Evolutionary conservation across 2,329 filamentous ascomycete species (phyloP).

Genomic region (Xylariaceae sp.): DNA sequence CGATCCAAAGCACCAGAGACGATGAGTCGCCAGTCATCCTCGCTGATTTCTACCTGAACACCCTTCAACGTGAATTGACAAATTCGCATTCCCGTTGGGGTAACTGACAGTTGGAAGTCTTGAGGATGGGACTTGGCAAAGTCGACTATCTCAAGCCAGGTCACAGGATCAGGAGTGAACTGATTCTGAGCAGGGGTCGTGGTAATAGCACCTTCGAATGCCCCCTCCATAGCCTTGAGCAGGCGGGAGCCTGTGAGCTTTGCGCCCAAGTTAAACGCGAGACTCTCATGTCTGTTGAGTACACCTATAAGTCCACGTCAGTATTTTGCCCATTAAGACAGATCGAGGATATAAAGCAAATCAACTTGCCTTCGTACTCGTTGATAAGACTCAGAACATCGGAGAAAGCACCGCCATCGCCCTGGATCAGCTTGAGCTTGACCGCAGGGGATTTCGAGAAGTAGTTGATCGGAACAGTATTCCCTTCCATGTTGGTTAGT

Average conservation of each 20-base stretch:
- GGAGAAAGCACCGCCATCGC: conserved; percentile 61
- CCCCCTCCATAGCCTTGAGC: conserved; percentile 77
- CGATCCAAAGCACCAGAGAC: conserved; percentile 77
- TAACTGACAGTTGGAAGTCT: conserved; percentile 68
- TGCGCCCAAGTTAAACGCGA: conserved; percentile 79
- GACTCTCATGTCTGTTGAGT: conserved; percentile 76
- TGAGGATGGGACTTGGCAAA: conserved; percentile 76
- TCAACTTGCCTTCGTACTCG: conserved; percentile 63
- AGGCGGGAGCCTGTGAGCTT: conserved; percentile 77
- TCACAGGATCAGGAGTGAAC: conserved; percentile 52
- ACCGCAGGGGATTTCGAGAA: conserved; percentile 41
- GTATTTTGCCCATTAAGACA: conserved; percentile 1
- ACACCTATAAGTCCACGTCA: conserved; percentile 48
- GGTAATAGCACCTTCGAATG: conserved; percentile 75
- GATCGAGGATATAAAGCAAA: background rate
- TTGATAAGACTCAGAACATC: conserved; percentile 67
- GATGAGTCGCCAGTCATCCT: conserved; percentile 83
- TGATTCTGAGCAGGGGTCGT: conserved; percentile 49
- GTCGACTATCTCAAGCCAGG: conserved; percentile 81
- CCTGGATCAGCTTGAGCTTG: conserved; percentile 47
- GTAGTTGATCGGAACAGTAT: conserved; percentile 47
- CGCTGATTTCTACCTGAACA: conserved; percentile 74
- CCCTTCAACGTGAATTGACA: conserved; percentile 82
- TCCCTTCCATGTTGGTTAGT: conserved; percentile 30
- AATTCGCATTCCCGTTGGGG: conserved; percentile 61